Conservation (phyloP, 441 rosid species). For the Biscutella auriculata region DNA sequence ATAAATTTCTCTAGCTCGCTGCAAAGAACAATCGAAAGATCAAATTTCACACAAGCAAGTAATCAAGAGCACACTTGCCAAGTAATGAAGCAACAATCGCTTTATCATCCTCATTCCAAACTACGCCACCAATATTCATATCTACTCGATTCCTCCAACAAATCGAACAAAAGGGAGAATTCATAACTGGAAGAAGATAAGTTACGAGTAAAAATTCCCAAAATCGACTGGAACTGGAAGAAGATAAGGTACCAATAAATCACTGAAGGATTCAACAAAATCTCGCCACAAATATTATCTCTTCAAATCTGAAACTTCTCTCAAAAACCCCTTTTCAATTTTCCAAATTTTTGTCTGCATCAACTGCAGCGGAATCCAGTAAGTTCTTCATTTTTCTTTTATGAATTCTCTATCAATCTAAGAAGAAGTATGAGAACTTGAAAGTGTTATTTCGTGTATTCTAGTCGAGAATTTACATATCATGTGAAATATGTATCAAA, state of each 20-base stretch:
- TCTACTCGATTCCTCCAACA: background rate
- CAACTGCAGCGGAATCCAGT: conserved; percentile 87
- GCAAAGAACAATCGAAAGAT: background rate
- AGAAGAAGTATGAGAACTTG: background rate
- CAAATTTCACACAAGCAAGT: conserved; percentile 39
- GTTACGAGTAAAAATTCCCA: background rate
- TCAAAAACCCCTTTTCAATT: background rate
- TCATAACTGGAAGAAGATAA: background rate
- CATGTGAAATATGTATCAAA: conserved; percentile 81
- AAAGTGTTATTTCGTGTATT: background rate
- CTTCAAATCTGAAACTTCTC: background rate
- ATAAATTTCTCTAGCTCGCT: conserved; percentile 72
- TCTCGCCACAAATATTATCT: background rate
- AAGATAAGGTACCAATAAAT: background rate
- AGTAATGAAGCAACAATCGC: conserved; percentile 46
- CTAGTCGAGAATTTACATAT: conserved; percentile 85
- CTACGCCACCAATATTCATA: conserved; percentile 28
- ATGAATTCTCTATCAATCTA: background rate
- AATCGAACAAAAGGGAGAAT: background rate
- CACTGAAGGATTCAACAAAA: background rate
- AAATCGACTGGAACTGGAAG: background rate
- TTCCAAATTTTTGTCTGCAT: conserved; percentile 85
- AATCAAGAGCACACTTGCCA: conserved; percentile 52
- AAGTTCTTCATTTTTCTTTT: background rate
- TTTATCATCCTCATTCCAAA: conserved; percentile 52